A percentile compares a stretch with the other conserved stretches of the same genome.
Conservation (phyloP, 208 protist genomes). For the Wallacemonas sp. region DNA sequence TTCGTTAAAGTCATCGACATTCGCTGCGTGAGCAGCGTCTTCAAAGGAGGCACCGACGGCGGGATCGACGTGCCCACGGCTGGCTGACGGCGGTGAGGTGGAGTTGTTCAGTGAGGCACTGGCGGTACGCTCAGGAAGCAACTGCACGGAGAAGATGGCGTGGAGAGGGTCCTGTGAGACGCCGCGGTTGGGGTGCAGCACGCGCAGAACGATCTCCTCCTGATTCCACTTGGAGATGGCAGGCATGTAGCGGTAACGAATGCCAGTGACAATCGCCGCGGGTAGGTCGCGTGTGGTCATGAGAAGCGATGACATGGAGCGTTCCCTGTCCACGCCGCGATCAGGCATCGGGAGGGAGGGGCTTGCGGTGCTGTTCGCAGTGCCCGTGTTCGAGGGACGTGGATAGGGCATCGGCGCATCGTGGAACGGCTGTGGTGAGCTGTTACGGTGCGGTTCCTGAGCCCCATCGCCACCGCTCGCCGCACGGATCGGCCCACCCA, state of each 20-base stretch:
- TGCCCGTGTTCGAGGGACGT: not conserved
- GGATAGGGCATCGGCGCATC: not conserved
- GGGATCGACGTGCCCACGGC: not conserved
- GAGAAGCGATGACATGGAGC: not conserved
- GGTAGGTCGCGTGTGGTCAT: not conserved
- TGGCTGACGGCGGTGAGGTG: not conserved
- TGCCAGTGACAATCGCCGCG: conserved; percentile 6
- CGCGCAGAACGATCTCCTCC: conserved; percentile 27
- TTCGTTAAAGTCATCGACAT: conserved; percentile 1
- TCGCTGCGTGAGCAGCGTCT: not conserved
- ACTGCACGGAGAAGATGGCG: conserved; percentile 41
- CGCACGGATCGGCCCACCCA: not conserved
- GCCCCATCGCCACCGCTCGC: no score
- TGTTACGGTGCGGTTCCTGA: not conserved
- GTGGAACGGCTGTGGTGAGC: not conserved
- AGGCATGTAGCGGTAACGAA: conserved; percentile 10
- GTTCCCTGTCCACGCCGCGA: not conserved
- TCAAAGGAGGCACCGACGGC: no score
- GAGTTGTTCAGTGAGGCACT: not conserved
- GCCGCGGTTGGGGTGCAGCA: conserved; percentile 43
- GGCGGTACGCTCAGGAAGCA: conserved; percentile 14
- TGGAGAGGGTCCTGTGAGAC: conserved; percentile 53
- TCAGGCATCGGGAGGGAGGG: not conserved
- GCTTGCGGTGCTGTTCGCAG: not conserved
- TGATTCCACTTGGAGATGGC: conserved; percentile 30